Conservation (phyloP, 1,139 yeast genomes). For the Wickerhamiella infanticola region DNA sequence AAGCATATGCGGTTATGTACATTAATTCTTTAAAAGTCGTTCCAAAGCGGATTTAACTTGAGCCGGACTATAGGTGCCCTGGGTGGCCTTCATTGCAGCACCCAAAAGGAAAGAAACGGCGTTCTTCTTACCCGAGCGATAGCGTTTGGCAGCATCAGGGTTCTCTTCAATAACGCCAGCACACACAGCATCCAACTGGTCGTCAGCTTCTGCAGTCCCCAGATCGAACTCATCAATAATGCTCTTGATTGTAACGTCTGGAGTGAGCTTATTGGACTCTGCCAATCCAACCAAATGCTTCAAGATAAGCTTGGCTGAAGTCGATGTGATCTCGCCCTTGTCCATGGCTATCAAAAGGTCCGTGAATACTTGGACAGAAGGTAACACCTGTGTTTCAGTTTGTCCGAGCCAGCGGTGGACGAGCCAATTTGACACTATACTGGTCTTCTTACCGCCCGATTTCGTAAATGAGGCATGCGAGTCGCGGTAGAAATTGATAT, state of each 20-base stretch:
- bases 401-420: constrained; percentile 69
- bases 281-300: constrained; percentile 36
- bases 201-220: constrained; percentile 14
- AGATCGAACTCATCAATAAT: constrained; percentile 46
- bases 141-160: constrained; percentile 41
- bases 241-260: constrained; percentile 22
- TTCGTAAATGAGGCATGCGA: constrained; percentile 24
- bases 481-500: constrained; percentile 35
- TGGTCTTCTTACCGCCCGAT: constrained; percentile 14
- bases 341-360: constrained; percentile 14
- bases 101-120: constrained; percentile 70
- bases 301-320: constrained; percentile 53
- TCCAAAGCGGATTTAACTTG: constrained; percentile 7
- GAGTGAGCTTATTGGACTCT: constrained; percentile 23
- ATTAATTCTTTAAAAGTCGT: neutral
- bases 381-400: constrained; percentile 33
- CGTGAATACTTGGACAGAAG: constrained; percentile 24
- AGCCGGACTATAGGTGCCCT: constrained; percentile 13
- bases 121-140: constrained; percentile 43
- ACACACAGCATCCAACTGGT: constrained; percentile 36
- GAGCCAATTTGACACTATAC: constrained; percentile 58
- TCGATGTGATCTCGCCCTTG: constrained; percentile 35
- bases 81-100: constrained; percentile 44
- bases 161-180: constrained; percentile 35
- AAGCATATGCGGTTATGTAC: no score